phyloP scores from a whole-genome alignment of 441 rosid genomes.

The Biscutella laevigata region DNA sequence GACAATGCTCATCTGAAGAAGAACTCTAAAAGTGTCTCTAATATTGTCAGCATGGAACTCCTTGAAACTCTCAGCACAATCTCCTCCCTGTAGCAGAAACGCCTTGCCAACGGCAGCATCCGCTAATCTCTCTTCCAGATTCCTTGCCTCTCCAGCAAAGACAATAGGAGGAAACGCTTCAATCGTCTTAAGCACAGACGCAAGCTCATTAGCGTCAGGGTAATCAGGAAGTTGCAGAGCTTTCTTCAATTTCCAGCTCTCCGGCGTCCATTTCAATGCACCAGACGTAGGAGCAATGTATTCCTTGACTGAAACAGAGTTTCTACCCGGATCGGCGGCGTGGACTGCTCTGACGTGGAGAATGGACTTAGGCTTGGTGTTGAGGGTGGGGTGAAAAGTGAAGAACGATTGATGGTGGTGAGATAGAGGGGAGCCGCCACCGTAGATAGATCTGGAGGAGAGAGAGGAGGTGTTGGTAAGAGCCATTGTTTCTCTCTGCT shows the following conservation, averaged over 20 bases:
- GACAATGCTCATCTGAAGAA: constrained; percentile 68
- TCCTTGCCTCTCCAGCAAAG: constrained; percentile 77
- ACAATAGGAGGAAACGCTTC: constrained; percentile 70
- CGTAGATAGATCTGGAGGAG: constrained; percentile 41
- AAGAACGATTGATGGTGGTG: constrained; percentile 26
- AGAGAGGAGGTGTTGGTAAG: constrained; percentile 41
- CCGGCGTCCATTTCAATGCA: constrained; percentile 44
- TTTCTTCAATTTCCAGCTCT: constrained; percentile 68
- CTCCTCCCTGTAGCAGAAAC: constrained; percentile 74
- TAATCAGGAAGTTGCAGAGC: constrained; percentile 73
- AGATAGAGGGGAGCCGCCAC: constrained; percentile 1
- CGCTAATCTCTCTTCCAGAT: constrained; percentile 55
- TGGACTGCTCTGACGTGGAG: constrained; percentile 39
- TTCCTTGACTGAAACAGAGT: constrained; percentile 25
- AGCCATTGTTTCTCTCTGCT: constrained; percentile 32
- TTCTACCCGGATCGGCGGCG: constrained; percentile 51
- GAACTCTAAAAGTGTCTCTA: constrained; percentile 54
- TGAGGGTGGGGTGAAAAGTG: constrained; percentile 23
- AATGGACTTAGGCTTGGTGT: constrained; percentile 22
- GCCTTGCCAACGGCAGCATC: constrained; percentile 78
- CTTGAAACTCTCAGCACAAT: constrained; percentile 88
- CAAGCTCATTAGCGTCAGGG: constrained; percentile 42
- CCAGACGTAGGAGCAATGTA: constrained; percentile 1
- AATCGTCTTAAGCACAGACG: constrained; percentile 50
- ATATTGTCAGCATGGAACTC: constrained; percentile 65